Conservation (phyloP, 768 basidiomycete genomes). For the Suillus decipiens region DNA sequence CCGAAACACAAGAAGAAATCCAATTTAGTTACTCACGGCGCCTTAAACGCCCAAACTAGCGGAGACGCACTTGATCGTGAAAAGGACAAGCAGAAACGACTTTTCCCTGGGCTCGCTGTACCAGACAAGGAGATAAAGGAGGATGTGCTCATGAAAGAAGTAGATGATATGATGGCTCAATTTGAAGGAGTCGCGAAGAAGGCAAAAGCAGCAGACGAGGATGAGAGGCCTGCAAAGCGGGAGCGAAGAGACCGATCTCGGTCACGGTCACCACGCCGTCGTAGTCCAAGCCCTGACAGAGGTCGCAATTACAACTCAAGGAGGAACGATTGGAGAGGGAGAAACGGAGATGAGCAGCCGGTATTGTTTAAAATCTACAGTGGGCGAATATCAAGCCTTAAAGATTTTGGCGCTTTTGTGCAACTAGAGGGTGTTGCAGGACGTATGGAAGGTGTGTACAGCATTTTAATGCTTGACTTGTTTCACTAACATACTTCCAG, state of each 20-base stretch:
- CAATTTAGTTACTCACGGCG: conserved; percentile 38
- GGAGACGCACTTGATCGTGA: conserved; percentile 44
- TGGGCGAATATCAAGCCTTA: conserved; percentile 81
- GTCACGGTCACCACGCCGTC: conserved; percentile 46
- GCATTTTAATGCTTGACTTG: not conserved
- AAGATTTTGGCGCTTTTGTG: conserved; percentile 97
- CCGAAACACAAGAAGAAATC: conserved; percentile 89
- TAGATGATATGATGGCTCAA: conserved; percentile 86
- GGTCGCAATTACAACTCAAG: conserved; percentile 48
- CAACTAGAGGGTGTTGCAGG: conserved; percentile 84
- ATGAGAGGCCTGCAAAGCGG: conserved; percentile 59
- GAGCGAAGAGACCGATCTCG: conserved; percentile 52
- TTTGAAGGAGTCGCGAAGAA: conserved; percentile 69
- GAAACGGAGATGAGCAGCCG: conserved; percentile 61
- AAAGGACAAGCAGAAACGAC: conserved; percentile 73
- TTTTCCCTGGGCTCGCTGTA: conserved; percentile 89
- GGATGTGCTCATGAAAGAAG: conserved; percentile 84
- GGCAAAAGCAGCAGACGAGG: conserved; percentile 40
- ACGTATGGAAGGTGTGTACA: conserved; percentile 80
- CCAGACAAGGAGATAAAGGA: conserved; percentile 70
- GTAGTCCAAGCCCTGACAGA: conserved; percentile 62
- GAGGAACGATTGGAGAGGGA: conserved; percentile 42
- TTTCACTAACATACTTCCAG: conserved; percentile 42
- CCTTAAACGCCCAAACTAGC: conserved; percentile 32
- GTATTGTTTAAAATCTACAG: conserved; percentile 93